Evolutionary conservation across 768 basidiomycete species (phyloP).

Genomic region (Serpula lacrymans): DNA sequence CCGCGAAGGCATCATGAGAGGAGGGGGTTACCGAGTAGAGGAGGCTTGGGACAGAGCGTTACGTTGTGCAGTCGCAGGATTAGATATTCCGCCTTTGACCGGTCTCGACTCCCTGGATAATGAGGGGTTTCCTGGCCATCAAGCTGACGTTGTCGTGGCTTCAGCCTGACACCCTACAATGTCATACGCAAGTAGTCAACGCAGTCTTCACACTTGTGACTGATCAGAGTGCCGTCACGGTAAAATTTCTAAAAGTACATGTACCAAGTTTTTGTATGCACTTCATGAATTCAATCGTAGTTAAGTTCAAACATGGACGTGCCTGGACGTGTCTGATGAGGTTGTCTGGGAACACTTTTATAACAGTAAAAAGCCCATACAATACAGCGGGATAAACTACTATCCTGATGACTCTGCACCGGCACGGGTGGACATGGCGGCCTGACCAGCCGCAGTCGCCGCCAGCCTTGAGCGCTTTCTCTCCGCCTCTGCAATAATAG

Average conservation of each 20-base stretch:
- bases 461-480: constrained; percentile 88
- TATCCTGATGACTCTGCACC: constrained; percentile 32
- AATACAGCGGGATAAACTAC: constrained; percentile 19
- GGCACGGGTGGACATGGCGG: constrained; percentile 74
- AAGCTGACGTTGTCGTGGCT: constrained; percentile 47
- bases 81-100: constrained; percentile 57
- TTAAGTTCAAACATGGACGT: too few relatives aligned
- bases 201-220: constrained; percentile 1
- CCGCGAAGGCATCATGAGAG: constrained; percentile 74
- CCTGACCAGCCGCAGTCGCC: constrained; percentile 87
- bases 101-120: constrained; percentile 16
- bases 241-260: constrained; percentile 17
- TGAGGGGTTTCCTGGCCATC: constrained; percentile 15
- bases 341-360: too few relatives aligned
- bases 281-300: too few relatives aligned
- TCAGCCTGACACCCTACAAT: constrained; percentile 24
- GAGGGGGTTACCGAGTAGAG: constrained; percentile 76
- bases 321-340: too few relatives aligned
- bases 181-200: neutral
- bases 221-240: neutral
- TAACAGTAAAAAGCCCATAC: too few relatives aligned
- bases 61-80: constrained; percentile 64
- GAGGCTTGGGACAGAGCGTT: constrained; percentile 87
- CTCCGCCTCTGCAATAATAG: constrained; percentile 72
- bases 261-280: neutral